Evolutionary conservation across 805 yeast genomes (phyloP).

Genomic region (Kazachstania viticola): DNA sequence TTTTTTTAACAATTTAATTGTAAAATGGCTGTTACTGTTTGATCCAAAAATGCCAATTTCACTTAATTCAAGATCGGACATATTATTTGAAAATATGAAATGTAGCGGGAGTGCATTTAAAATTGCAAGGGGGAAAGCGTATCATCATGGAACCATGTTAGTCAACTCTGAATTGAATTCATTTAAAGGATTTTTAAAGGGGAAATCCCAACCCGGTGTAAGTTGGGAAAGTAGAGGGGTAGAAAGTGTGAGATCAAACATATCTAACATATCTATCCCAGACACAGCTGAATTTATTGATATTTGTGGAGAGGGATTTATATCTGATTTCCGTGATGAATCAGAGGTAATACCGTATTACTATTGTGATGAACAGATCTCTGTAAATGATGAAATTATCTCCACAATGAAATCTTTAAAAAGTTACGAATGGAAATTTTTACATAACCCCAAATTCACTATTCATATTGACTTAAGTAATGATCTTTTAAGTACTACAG

Average conservation of each 20-base stretch:
- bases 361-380: constrained; percentile 17
- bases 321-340: constrained; percentile 5
- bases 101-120: constrained; percentile 92
- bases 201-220: constrained; percentile 35
- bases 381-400: constrained; percentile 31
- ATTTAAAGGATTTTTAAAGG: constrained; percentile 47
- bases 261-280: constrained; percentile 55
- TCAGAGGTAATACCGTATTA: constrained; percentile 23
- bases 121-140: constrained; percentile 65
- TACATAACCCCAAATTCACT: constrained; percentile 64
- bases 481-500: constrained; percentile 28
- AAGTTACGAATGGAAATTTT: constrained; percentile 67
- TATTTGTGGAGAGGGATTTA: constrained; percentile 20
- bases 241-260: constrained; percentile 72
- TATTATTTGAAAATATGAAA: constrained; percentile 44
- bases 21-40: constrained; percentile 17
- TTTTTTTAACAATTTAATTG: constrained; percentile 40
- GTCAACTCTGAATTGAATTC: constrained; percentile 51
- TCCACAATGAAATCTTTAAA: constrained; percentile 32
- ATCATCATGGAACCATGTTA: constrained; percentile 96
- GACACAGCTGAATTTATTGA: constrained; percentile 20
- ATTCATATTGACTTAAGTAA: constrained; percentile 32
- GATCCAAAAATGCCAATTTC: constrained; percentile 21
- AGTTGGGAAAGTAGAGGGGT: constrained; percentile 41
- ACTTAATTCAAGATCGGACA: constrained; percentile 74